These are phyloP conservation scores for Boletellus sp. DNA, from an alignment of 1,284 basidiomycete species.

Conservation along the genomic window DNA sequence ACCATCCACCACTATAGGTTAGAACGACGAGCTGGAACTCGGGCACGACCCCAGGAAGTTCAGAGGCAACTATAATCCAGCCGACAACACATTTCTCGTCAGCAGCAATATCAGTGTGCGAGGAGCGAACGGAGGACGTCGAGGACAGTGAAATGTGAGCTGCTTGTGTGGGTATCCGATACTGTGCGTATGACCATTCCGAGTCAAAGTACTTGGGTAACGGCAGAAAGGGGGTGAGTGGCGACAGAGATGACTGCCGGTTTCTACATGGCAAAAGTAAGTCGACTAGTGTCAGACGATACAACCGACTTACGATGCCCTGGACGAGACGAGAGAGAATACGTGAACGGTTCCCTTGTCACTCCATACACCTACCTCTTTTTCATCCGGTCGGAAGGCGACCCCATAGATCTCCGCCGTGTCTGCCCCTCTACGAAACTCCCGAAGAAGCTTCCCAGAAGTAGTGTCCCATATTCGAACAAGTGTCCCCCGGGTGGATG, in stretches of 20 bases:
- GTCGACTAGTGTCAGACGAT: slow-evolving; percentile 3
- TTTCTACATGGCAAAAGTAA: slow-evolving; percentile 47
- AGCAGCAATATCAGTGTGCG: slow-evolving; percentile 63
- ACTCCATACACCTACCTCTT: slow-evolving; percentile 85
- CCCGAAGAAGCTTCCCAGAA: slow-evolving; percentile 73
- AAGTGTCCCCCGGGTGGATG: slow-evolving; percentile 82
- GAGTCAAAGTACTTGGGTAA: slow-evolving; percentile 92
- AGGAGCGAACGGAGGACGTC: slow-evolving; percentile 50
- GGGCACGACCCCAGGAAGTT: slow-evolving; percentile 26
- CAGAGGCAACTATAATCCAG: slow-evolving; percentile 69
- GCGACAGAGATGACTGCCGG: slow-evolving; percentile 75
- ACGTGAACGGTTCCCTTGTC: slow-evolving; percentile 96
- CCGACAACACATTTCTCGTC: slow-evolving; percentile 84
- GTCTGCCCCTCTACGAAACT: slow-evolving; percentile 86
- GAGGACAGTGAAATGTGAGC: slow-evolving; percentile 75
- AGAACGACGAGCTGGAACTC: slow-evolving; percentile 81
- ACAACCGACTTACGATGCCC: slow-evolving; percentile 53
- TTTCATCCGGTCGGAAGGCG: slow-evolving; percentile 73
- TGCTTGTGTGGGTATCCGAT: slow-evolving; percentile 81
- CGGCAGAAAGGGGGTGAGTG: slow-evolving; percentile 72
- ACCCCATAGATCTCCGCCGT: slow-evolving; percentile 91
- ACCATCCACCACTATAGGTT: slow-evolving; percentile 92
- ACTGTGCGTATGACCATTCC: slow-evolving; percentile 91
- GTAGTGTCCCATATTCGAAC: slow-evolving; percentile 85
- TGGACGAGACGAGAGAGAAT: slow-evolving; percentile 69